These are phyloP conservation scores for Martensiomyces pterosporus DNA, from an alignment of 192 early-diverging fungal species.

Conservation along the genomic window DNA sequence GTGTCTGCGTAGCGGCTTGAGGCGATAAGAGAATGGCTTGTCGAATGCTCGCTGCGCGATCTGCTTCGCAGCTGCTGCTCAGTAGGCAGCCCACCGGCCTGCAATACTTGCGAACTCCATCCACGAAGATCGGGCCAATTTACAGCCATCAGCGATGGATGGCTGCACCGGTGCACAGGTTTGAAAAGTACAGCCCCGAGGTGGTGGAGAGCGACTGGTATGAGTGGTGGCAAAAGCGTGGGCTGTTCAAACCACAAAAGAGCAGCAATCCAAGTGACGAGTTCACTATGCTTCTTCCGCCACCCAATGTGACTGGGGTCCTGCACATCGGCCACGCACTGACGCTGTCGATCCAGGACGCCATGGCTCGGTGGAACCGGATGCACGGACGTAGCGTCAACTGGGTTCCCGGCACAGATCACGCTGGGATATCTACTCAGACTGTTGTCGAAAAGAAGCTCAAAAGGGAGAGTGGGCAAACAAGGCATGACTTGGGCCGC, in stretches of 20 bases:
- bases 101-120: no score
- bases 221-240: conserved; percentile 86
- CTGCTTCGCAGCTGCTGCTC: no score
- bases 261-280: conserved; percentile 26
- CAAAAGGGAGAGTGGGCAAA: conserved; percentile 38
- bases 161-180: conserved; percentile 31
- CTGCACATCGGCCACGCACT: conserved; percentile 93
- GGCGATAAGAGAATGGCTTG: no score
- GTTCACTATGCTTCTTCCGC: conserved; percentile 89
- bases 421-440: conserved; percentile 96
- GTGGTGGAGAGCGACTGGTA: conserved; percentile 91
- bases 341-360: conserved; percentile 83
- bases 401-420: conserved; percentile 95
- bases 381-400: conserved; percentile 89
- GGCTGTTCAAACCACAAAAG: conserved; percentile 55
- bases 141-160: not conserved
- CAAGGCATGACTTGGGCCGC: conserved; percentile 84
- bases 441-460: conserved; percentile 92
- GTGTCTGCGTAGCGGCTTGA: no score
- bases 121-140: no score
- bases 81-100: no score
- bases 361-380: conserved; percentile 71
- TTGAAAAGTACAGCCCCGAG: conserved; percentile 37
- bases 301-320: conserved; percentile 96
- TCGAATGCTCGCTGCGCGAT: no score